Evolutionary conservation across 164 flowering plant genomes (phyloP).

Genomic region (Liriodendron chinense): DNA sequence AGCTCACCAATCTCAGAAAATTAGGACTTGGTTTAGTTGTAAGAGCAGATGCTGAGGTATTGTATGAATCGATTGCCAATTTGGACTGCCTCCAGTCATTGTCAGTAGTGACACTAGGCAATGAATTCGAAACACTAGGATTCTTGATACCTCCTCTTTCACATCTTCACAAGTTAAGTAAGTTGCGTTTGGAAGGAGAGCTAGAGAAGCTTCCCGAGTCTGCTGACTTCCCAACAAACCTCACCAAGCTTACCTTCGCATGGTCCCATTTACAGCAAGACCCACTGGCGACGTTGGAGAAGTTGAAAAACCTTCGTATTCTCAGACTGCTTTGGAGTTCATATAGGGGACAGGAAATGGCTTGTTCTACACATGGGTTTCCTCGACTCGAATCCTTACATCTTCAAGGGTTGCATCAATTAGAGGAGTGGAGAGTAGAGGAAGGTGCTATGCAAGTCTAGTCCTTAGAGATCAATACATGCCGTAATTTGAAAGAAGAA

Average conservation of each 20-base stretch:
- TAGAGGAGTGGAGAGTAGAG: constrained; percentile 12
- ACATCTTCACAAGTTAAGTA: background rate
- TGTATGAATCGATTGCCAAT: background rate
- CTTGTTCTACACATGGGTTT: background rate
- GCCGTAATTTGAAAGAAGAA: background rate
- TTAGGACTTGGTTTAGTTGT: background rate
- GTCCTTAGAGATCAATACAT: background rate
- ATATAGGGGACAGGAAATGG: background rate
- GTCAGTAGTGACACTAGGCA: background rate
- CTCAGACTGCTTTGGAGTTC: background rate
- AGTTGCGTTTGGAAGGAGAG: background rate
- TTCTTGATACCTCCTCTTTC: background rate
- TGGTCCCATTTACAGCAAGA: background rate
- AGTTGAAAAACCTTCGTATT: background rate
- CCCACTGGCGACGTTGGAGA: background rate
- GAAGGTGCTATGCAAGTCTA: constrained; percentile 10
- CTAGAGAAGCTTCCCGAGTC: background rate
- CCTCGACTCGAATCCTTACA: background rate
- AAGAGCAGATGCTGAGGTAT: background rate
- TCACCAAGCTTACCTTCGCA: background rate
- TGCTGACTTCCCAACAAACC: background rate
- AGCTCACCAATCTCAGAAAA: constrained; percentile 2
- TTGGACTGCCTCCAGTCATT: background rate
- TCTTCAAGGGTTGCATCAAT: background rate
- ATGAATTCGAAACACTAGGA: no score